Base-by-base conservation (phyloP, 129 eudicot genomes). In the Centaurea solstitialis region DNA sequence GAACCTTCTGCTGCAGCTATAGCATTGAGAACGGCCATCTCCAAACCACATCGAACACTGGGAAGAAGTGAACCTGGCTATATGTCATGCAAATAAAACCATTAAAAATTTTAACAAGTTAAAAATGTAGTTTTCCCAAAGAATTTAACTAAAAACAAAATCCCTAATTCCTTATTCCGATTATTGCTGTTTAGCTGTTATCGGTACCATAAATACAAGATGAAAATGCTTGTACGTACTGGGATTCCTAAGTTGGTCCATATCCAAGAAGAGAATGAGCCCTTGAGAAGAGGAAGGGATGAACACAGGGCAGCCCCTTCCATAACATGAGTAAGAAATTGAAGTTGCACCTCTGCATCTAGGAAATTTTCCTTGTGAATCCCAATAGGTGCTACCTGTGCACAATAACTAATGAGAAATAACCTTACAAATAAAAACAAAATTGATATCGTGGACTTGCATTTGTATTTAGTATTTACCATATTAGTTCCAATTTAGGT, bases 1-100 rank as follows among this genome's bases (percentile, higher is more conserved):
- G 93, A 88, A 61, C 81, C 87, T 64, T 85, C 68, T 43, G 85
- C 76, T 59, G 94, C 88, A 18, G 98, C 98, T 78, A 93, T 82
- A 24, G 97, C 95, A 79, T 87, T 93, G 39, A 96, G 90, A 79
- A 91, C 64, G 17, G 95, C 97, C 98, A 93, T 93, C 82, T 96
- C 99, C 72, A 96, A 79, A 20, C 99, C 99, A 76, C 98, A 96
- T 84, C 99, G 79, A 6, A 96, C 98, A 89, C 99, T 91, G 22
- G 99, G 98, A 65, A 88, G 85, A 85, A 93, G 87, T 24, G 98
- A 91, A 80, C 79, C 81, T 70, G 97, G 97, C 99, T 92, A 71
- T 75, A 88, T 9, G 68, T 64, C 71, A 87, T 77, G 47, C 28
- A 70, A 80, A 86, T 35, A 22, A 59, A 64, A 45, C 43, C 15